Base-by-base conservation (phyloP, 805 yeast genomes). In the Nakazawaea populi region DNA sequence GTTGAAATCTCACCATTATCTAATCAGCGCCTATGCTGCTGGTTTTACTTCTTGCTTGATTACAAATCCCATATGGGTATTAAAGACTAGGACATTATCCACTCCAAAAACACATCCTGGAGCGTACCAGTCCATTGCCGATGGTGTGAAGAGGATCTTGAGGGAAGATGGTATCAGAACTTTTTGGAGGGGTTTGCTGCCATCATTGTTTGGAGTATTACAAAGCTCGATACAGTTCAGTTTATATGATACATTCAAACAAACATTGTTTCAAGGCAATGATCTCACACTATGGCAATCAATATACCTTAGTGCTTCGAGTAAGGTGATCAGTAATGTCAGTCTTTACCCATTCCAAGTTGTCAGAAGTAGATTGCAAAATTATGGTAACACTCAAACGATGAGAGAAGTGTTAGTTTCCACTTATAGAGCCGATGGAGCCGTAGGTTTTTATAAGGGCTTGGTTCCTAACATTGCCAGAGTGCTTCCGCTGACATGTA, bases 1-100 rank as follows among this genome's bases (percentile, higher is more conserved):
- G 7, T 63, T 77, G 43, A 64, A 67, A 27, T 67, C 82, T 6
- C 63, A 67, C 49, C 72, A 75, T 54, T 80, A 81, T 64, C 58
- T 85, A 31, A 49, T 68, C 4, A 68, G 85, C 45, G 87, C 90
- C 2, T 75, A 82, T 45, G 55, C 74, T 1, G 90, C 97, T 0
- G 99, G 99, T 0, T 60, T 82, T 40, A 60, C 82, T 5, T 89
- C 97, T 0, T 78, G 95, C 1, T 50, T 89, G 0, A 41, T 87
- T 12, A 91, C 99, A 1, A 94, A 90, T 62, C 99, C 99, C 1
- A 77, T 92, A 9, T 92, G 99, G 99, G 96, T 94, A 1, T 65
- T 94, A 18, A 94, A 94, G 66, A 94, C 99, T 0, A 74, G 98
- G 54, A 85, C 92, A 56, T 74, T 91, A 59, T 82, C 90, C 18